These are phyloP conservation scores for Parafenestella ontariensis DNA, from an alignment of 2,329 filamentous ascomycete genomes.

Conservation along the genomic window DNA sequence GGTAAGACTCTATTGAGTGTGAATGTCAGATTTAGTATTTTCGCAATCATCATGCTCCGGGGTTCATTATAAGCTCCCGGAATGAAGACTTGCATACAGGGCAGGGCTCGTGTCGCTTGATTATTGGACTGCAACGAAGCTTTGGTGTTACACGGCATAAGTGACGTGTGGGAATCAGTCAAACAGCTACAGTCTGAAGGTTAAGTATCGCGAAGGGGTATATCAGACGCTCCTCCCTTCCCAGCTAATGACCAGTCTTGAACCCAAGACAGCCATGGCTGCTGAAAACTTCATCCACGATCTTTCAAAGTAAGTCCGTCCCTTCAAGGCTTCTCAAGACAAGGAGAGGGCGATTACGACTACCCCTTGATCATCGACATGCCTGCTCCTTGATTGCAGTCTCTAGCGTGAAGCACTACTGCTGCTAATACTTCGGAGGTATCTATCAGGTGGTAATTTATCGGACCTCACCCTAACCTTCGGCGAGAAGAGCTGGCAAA, in stretches of 20 bases:
- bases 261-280: slow-evolving; percentile 8
- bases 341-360: background rate
- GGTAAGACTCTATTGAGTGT: no score
- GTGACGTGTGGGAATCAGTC: slow-evolving; percentile 20
- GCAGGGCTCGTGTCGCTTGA: background rate
- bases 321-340: background rate
- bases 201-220: no score
- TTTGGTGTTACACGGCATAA: slow-evolving; percentile 1
- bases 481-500: slow-evolving; percentile 26
- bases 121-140: slow-evolving; percentile 1
- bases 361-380: background rate
- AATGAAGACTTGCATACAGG: background rate
- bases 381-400: slow-evolving; percentile 1
- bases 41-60: no score
- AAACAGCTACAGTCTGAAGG: no score
- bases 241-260: background rate
- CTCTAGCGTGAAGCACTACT: background rate
- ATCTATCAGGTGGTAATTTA: slow-evolving; percentile 15
- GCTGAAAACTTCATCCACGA: slow-evolving; percentile 9
- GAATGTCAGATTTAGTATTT: no score
- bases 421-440: slow-evolving; percentile 11
- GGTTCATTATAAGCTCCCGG: no score
- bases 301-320: slow-evolving; percentile 9
- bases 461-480: slow-evolving; percentile 25
- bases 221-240: slow-evolving; percentile 1